phyloP scores from a whole-genome alignment of 2,329 filamentous ascomycete species.

The Kalmusia sp. region DNA sequence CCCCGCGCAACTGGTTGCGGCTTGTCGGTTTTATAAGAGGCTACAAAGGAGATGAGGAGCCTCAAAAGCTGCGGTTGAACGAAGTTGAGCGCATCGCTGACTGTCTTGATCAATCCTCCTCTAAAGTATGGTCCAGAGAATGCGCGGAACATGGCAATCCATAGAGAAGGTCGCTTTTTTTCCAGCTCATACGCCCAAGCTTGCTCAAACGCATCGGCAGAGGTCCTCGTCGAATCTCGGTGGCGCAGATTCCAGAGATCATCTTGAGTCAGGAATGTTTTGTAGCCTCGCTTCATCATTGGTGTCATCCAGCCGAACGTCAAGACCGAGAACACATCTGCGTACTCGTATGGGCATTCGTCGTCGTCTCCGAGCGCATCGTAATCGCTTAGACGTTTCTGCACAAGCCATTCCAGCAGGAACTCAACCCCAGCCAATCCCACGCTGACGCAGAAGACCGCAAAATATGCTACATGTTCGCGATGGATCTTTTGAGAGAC shows the following conservation, averaged over 20 bases:
- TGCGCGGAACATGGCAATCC: constrained; percentile 82
- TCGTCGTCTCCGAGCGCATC: constrained; percentile 72
- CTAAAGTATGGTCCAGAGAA: constrained; percentile 86
- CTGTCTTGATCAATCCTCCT: constrained; percentile 85
- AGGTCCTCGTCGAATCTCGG: constrained; percentile 78
- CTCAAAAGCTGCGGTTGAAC: constrained; percentile 89
- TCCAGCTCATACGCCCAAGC: constrained; percentile 80
- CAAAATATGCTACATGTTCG: constrained; percentile 74
- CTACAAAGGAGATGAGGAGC: constrained; percentile 82
- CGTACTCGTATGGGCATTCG: constrained; percentile 84
- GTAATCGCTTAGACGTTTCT: constrained; percentile 76
- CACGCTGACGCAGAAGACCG: constrained; percentile 75
- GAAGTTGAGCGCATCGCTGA: constrained; percentile 86
- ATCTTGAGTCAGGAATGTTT: constrained; percentile 88
- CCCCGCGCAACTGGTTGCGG: constrained; percentile 84
- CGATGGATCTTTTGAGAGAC: constrained; percentile 77
- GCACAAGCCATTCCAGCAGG: constrained; percentile 82
- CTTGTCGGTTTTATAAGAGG: constrained; percentile 70
- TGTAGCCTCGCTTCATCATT: constrained; percentile 94
- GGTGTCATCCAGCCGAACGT: constrained; percentile 99
- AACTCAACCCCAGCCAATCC: constrained; percentile 76
- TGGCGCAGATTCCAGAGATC: constrained; percentile 92
- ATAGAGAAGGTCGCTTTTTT: constrained; percentile 78
- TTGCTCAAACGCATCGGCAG: constrained; percentile 72
- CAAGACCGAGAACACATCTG: constrained; percentile 89